Evolutionary conservation across 495 filamentous ascomycete species (phyloP), one percentile per base, ranked within the genome.

Genomic region (Penicillium antarcticum): DNA sequence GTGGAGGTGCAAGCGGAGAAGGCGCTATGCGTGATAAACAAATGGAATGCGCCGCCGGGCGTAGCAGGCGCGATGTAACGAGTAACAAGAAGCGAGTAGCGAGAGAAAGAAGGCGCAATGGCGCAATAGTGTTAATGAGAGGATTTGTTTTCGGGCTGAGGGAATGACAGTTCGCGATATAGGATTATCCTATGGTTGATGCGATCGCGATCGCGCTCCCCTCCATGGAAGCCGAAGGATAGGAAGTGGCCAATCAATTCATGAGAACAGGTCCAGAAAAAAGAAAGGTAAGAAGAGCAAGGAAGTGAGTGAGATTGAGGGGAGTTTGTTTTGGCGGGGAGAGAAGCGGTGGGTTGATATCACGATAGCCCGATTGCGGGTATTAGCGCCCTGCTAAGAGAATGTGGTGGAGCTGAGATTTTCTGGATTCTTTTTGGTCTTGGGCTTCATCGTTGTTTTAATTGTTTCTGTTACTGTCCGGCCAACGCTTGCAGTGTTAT

Each of bases 291-390:
- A 17, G 45, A 48, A 26, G 55, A 45, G 10, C 38, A 34, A 56
- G 26, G 16, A 44, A 50, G 37, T 9, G 7, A 14, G 41, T 38
- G 46, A 42, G 24, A 23, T 47, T 32, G 40, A 52, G 38, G 50
- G 46, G 36, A 56, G 55, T 47, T 56, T 62, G 59, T 65, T 62
- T 60, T 62, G 59, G 57, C 51, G 58, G 62, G 50, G 46, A 56
- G 45, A 47, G 23, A 45, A 52, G 23, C 49, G 58, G 61, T 65
- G 56, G 29, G 46, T 57, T 59, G 61, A 65, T 62, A 65, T 60
- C 55, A 52, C 58, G 61, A 64, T 64, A 63, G 55, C 48, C 47
- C 47, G 41, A 38, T 42, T 51, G 60, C 50, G 56, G 38, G 45
- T 42, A 45, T 59, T 62, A 57, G 61, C 58, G 61, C 50, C 53